Evolutionary conservation across 805 yeast genomes (phyloP).

Genomic region (Ogataea saltuana): DNA sequence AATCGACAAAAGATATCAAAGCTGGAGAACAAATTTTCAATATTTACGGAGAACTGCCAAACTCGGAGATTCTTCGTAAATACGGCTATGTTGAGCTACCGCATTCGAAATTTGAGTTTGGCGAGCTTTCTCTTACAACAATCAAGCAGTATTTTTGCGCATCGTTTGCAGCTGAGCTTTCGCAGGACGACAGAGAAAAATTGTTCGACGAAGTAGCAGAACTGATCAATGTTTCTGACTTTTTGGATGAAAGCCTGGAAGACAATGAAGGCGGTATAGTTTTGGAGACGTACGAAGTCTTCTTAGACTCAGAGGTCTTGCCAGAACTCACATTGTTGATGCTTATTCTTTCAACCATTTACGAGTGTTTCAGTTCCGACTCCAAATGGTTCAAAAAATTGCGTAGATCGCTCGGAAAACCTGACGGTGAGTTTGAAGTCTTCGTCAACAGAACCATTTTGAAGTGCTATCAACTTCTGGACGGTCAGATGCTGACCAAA

Average conservation of each 20-base stretch:
- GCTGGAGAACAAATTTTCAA: conserved; percentile 79
- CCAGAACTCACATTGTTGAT: conserved; percentile 59
- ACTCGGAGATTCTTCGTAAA: conserved; percentile 83
- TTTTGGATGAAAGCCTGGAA: conserved; percentile 34
- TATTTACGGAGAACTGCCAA: conserved; percentile 88
- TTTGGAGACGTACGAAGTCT: conserved; percentile 64
- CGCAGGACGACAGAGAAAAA: conserved; percentile 17
- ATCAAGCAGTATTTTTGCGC: conserved; percentile 41
- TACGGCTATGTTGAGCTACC: conserved; percentile 84
- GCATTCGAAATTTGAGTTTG: conserved; percentile 78
- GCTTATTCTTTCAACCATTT: conserved; percentile 48
- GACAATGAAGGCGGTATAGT: conserved; percentile 40
- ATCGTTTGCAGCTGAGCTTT: conserved; percentile 27
- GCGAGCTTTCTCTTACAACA: conserved; percentile 58
- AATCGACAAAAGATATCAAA: conserved; percentile 58
- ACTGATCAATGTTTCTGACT: conserved; percentile 38
- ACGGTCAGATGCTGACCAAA: conserved; percentile 49
- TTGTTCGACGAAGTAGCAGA: conserved; percentile 40
- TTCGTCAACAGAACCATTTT: conserved; percentile 51
- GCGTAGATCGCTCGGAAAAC: conserved; percentile 21
- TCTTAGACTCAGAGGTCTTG: conserved; percentile 52
- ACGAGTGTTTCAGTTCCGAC: conserved; percentile 34
- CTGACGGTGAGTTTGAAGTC: conserved; percentile 32
- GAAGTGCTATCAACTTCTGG: conserved; percentile 63
- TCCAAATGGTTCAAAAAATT: conserved; percentile 35